Evolutionary conservation across 208 protist species (phyloP).

Genomic region (Porcisia deanei): DNA sequence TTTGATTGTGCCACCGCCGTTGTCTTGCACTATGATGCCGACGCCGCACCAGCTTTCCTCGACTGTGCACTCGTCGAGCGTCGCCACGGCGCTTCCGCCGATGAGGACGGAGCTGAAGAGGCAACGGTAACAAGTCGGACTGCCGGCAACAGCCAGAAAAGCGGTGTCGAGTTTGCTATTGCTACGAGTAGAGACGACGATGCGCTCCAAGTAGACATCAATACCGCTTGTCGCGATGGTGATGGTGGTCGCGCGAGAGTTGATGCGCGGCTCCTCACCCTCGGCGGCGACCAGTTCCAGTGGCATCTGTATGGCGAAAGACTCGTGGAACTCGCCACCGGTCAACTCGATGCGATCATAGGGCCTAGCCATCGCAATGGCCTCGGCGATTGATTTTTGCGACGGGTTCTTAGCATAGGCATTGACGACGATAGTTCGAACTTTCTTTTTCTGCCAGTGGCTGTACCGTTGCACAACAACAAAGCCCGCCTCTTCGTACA

Average conservation of each 20-base stretch:
- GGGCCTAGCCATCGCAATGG: slow-evolving; percentile 73
- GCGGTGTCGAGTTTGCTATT: slow-evolving; percentile 61
- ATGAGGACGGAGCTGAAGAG: slow-evolving; percentile 68
- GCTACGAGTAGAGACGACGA: slow-evolving; percentile 64
- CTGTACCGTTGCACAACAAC: slow-evolving; percentile 74
- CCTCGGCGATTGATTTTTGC: slow-evolving; percentile 59
- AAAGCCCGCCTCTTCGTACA: slow-evolving; percentile 42
- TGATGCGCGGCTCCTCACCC: slow-evolving; percentile 76
- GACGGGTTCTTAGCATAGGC: slow-evolving; percentile 51
- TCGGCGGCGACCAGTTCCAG: slow-evolving; percentile 85
- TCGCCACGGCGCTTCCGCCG: slow-evolving; percentile 43
- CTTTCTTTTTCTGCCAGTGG: slow-evolving; percentile 86
- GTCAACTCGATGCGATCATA: slow-evolving; percentile 88
- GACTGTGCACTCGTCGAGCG: slow-evolving; percentile 70
- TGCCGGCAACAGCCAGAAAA: slow-evolving; percentile 61
- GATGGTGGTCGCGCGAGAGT: slow-evolving; percentile 64
- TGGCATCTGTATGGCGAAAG: slow-evolving; percentile 64
- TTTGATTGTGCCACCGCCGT: slow-evolving; percentile 48
- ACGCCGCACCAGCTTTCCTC: slow-evolving; percentile 68
- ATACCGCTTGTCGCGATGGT: slow-evolving; percentile 63
- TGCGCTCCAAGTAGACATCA: slow-evolving; percentile 66
- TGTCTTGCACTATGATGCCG: slow-evolving; percentile 69
- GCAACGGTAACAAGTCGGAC: slow-evolving; percentile 58
- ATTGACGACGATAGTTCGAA: slow-evolving; percentile 86
- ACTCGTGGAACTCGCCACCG: slow-evolving; percentile 81